phyloP scores from a whole-genome alignment of 2,329 filamentous ascomycete genomes.

The Colletotrichum tamarilloi region DNA sequence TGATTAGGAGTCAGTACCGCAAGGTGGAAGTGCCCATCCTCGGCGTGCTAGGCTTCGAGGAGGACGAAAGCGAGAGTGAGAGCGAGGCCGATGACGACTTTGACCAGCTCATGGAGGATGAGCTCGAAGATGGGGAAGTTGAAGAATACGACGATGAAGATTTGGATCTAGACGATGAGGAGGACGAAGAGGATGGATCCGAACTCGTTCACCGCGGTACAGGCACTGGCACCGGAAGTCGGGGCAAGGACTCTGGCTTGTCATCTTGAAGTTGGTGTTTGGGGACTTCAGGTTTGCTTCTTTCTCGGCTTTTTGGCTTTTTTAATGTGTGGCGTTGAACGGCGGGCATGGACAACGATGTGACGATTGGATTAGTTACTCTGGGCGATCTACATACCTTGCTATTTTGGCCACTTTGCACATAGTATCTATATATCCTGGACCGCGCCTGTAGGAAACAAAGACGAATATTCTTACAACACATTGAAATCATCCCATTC shows the following conservation, averaged over 20 bases:
- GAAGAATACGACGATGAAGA: conserved; percentile 40
- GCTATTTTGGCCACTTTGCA: conserved; percentile 8
- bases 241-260: conserved; percentile 29
- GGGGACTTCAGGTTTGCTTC: not conserved
- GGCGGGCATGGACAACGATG: conserved; percentile 27
- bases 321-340: conserved; percentile 10
- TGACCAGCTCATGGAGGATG: conserved; percentile 41
- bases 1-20: conserved; percentile 60
- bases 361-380: conserved; percentile 28
- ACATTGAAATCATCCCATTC: not conserved
- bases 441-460: conserved; percentile 21
- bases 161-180: conserved; percentile 34
- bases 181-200: conserved; percentile 33
- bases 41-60: conserved; percentile 56
- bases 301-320: not conserved
- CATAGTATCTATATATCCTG: conserved; percentile 5
- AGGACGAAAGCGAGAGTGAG: conserved; percentile 54
- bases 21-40: conserved; percentile 58
- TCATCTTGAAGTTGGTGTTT: conserved; percentile 31
- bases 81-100: conserved; percentile 40
- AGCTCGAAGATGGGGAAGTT: conserved; percentile 43
- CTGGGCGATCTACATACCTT: conserved; percentile 29
- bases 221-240: conserved; percentile 33
- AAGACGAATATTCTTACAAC: not conserved
- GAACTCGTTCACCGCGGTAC: conserved; percentile 32